phyloP scores from a whole-genome alignment of 2,329 filamentous ascomycete genomes.

The Fusarium irregulare region DNA sequence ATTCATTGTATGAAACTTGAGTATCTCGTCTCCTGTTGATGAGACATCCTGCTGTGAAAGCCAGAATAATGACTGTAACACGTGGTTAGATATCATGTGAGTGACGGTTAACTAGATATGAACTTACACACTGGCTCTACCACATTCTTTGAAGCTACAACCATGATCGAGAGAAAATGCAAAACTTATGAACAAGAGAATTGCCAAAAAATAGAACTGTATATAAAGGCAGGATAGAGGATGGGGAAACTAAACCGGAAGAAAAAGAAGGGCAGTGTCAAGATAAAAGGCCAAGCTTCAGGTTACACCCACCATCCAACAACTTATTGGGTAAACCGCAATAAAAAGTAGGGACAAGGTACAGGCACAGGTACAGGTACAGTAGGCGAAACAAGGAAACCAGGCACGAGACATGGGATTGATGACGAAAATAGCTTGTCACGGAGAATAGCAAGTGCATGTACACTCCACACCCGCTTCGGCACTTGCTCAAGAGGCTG shows the following conservation, averaged over 20 bases:
- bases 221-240: not conserved
- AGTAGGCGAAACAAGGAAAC: slow-evolving; percentile 9
- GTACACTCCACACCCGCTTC: not conserved
- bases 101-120: not conserved
- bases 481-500: not conserved
- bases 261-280: not conserved
- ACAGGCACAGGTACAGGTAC: not conserved
- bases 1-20: slow-evolving; percentile 2
- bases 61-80: slow-evolving; percentile 35
- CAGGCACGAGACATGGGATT: slow-evolving; percentile 11
- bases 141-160: slow-evolving; percentile 13
- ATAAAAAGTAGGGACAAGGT: not conserved
- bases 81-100: not conserved
- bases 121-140: slow-evolving; percentile 35
- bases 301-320: not conserved
- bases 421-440: not conserved
- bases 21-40: slow-evolving; percentile 37
- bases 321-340: not conserved
- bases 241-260: not conserved
- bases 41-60: slow-evolving; percentile 41
- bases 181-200: not conserved
- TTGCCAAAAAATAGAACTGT: not conserved
- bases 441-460: slow-evolving; percentile 8
- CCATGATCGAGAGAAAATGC: not conserved
- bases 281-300: not conserved